Evolutionary conservation across 78 protist genomes (phyloP).

Genomic region (Protostelium mycophagum): DNA sequence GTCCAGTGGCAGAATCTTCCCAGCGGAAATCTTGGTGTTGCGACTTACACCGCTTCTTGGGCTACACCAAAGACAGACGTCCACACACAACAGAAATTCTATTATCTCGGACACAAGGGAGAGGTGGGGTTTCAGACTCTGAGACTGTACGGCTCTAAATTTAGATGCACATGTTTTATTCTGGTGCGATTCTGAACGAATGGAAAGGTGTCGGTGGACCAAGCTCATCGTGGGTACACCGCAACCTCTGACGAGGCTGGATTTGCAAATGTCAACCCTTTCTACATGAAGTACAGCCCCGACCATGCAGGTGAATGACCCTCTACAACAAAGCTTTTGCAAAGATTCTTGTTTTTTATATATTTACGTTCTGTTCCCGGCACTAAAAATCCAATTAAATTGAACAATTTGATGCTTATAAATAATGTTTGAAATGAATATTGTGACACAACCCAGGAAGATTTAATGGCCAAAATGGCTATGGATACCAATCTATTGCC

Average conservation of each 20-base stretch:
- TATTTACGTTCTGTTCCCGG: too few species aligned
- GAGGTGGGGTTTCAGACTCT: too few species aligned
- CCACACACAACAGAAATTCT: conserved; percentile 52
- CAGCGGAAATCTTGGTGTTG: conserved; percentile 13
- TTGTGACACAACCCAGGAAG: too few species aligned
- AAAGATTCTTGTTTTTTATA: too few species aligned
- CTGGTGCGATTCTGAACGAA: too few species aligned
- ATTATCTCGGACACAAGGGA: conserved; percentile 23
- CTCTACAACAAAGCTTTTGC: too few species aligned
- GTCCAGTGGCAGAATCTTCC: conserved; percentile 18
- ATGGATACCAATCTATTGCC: conserved; percentile 43
- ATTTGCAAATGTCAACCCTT: conserved; percentile 28
- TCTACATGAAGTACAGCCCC: conserved; percentile 27
- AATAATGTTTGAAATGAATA: too few species aligned
- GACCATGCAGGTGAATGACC: conserved; percentile 5
- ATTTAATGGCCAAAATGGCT: conserved; percentile 38
- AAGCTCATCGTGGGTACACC: conserved; percentile 43
- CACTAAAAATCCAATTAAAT: too few species aligned
- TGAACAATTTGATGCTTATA: too few species aligned
- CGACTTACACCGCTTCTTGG: conserved; percentile 48
- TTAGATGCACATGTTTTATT: neutral
- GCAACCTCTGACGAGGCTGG: conserved; percentile 11
- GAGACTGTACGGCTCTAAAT: neutral
- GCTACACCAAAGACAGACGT: conserved; percentile 29
- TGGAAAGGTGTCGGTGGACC: conserved; percentile 25